Evolutionary conservation across 495 filamentous ascomycete species (phyloP).

Genomic region (Penicillium mononematosum): DNA sequence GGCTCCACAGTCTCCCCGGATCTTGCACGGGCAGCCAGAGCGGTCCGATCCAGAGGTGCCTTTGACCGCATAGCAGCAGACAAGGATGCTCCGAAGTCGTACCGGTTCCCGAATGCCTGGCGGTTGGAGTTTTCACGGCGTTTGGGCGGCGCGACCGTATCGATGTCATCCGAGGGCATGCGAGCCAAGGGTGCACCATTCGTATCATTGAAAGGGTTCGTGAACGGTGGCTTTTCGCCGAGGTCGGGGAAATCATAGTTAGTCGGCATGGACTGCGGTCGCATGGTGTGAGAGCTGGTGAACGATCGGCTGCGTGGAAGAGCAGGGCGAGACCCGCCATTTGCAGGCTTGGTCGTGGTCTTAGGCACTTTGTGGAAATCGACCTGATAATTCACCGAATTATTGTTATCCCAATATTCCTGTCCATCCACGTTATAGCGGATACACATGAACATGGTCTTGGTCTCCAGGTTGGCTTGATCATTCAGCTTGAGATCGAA

Average conservation of each 20-base stretch:
- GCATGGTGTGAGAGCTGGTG: conserved; percentile 39
- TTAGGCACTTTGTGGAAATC: conserved; percentile 81
- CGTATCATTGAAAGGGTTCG: conserved; percentile 53
- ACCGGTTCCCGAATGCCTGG: conserved; percentile 84
- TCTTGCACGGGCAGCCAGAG: conserved; percentile 40
- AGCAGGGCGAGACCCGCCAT: conserved; percentile 53
- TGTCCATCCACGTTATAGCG: conserved; percentile 81
- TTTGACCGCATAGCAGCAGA: conserved; percentile 70
- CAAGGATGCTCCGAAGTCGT: conserved; percentile 89
- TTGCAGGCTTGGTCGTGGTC: conserved; percentile 46
- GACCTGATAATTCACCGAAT: conserved; percentile 79
- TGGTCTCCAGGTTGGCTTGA: conserved; percentile 81
- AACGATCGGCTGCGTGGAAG: conserved; percentile 73
- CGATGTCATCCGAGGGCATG: conserved; percentile 33
- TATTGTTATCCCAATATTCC: conserved; percentile 96
- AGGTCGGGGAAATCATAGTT: conserved; percentile 67
- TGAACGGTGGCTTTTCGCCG: conserved; percentile 56
- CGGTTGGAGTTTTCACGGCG: conserved; percentile 59
- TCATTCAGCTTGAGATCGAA: conserved; percentile 94
- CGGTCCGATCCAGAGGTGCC: conserved; percentile 55
- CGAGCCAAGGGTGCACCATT: conserved; percentile 49
- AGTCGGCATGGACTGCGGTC: conserved; percentile 62
- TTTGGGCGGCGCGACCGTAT: conserved; percentile 45
- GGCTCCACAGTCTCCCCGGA: conserved; percentile 19
- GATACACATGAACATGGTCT: conserved; percentile 88